Evolutionary conservation across 1,284 basidiomycete genomes (phyloP).

Genomic region (Moesziomyces globuligerus): DNA sequence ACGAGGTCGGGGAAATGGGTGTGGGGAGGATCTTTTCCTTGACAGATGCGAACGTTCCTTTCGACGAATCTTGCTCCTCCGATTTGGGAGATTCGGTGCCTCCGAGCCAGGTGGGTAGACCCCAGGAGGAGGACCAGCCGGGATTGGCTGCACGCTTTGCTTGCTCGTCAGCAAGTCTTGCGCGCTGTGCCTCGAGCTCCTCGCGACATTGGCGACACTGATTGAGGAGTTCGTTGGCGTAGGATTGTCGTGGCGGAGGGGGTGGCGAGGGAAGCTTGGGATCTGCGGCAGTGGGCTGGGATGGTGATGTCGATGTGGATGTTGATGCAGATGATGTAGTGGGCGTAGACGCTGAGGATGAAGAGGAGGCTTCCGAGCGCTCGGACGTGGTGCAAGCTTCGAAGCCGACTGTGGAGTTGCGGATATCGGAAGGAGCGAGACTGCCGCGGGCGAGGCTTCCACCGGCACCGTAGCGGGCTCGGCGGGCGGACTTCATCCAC

Average conservation of each 20-base stretch:
- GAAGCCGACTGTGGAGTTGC: conserved; percentile 47
- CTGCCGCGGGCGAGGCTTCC: conserved; percentile 60
- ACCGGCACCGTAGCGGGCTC: conserved; percentile 63
- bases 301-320: conserved; percentile 5
- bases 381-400: conserved; percentile 31
- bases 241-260: conserved; percentile 56
- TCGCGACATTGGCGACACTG: conserved; percentile 61
- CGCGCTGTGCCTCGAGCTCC: conserved; percentile 52
- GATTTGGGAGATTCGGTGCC: conserved; percentile 5
- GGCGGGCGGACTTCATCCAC: conserved; percentile 62
- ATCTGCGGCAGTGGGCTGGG: conserved; percentile 8
- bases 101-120: conserved; percentile 38
- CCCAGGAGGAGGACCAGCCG: conserved; percentile 24
- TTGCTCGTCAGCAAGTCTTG: conserved; percentile 21
- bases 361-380: neutral
- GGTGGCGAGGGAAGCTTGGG: conserved; percentile 35
- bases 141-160: conserved; percentile 8
- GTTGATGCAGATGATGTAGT: neutral
- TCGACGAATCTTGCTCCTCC: conserved; percentile 7
- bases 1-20: conserved; percentile 4
- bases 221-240: conserved; percentile 64
- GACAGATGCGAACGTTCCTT: conserved; percentile 23
- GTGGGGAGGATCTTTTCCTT: conserved; percentile 34
- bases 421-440: conserved; percentile 48
- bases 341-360: neutral